Evolutionary conservation across 768 basidiomycete genomes (phyloP).

Genomic region (Pilatotrama ljubarskyi): DNA sequence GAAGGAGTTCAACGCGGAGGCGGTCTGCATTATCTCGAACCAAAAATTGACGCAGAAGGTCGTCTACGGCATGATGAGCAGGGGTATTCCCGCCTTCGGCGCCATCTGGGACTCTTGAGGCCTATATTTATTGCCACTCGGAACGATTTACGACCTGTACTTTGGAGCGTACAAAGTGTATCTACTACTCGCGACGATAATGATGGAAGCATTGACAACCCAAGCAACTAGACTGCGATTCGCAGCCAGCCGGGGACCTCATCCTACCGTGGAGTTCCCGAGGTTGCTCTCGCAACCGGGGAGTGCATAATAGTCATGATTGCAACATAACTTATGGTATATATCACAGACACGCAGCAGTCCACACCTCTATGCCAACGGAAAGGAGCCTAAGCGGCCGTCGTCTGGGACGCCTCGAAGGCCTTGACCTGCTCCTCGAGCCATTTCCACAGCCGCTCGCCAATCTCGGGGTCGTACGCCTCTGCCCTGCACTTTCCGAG

Average conservation of each 20-base stretch:
- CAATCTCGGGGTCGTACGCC: constrained; percentile 23
- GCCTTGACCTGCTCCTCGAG: constrained; percentile 22
- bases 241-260: too few species aligned
- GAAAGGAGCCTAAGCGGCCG: too few species aligned
- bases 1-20: constrained; percentile 41
- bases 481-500: constrained; percentile 21
- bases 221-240: too few species aligned
- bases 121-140: not conserved
- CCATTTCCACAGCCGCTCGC: constrained; percentile 25
- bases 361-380: too few species aligned
- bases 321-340: too few species aligned
- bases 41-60: constrained; percentile 56
- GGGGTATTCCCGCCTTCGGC: constrained; percentile 62
- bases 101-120: constrained; percentile 59
- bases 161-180: not conserved
- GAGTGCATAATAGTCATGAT: too few species aligned
- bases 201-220: too few species aligned
- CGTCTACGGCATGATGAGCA: constrained; percentile 59
- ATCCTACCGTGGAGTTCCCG: too few species aligned
- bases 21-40: constrained; percentile 61
- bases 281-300: too few species aligned
- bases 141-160: not conserved
- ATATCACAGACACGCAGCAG: too few species aligned
- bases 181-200: not conserved
- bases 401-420: not conserved